Conservation (phyloP, 1,284 basidiomycete genomes). For the Kwoniella shivajii region DNA sequence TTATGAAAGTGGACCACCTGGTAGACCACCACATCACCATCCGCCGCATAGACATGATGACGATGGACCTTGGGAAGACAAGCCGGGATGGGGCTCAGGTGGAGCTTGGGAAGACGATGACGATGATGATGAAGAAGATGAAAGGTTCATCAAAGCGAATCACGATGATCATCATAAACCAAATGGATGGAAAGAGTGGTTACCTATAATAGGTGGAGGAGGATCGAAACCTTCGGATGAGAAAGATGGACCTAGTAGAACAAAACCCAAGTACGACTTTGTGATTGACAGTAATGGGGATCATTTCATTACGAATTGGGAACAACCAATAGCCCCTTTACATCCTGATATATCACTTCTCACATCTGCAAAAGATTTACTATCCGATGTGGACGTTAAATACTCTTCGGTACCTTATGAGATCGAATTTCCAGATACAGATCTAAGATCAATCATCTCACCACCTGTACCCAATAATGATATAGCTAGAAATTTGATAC, state of each 20-base stretch:
- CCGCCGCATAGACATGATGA: background rate
- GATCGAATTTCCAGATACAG: slow-evolving; percentile 30
- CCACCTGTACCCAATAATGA: slow-evolving; percentile 4
- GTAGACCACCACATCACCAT: background rate
- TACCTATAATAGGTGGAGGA: slow-evolving; percentile 6
- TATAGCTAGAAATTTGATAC: slow-evolving; percentile 7
- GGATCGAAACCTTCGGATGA: background rate
- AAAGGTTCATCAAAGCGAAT: background rate
- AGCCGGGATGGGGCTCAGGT: background rate
- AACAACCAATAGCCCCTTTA: slow-evolving; percentile 31
- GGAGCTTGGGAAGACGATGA: background rate
- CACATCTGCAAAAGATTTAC: slow-evolving; percentile 26
- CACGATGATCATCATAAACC: background rate
- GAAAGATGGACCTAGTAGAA: background rate
- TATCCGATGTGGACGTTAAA: slow-evolving; percentile 38
- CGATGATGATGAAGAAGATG: slow-evolving; percentile 6
- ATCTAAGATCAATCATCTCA: slow-evolving; percentile 36
- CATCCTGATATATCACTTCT: slow-evolving; percentile 38
- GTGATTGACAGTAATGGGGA: slow-evolving; percentile 39
- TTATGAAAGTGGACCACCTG: background rate
- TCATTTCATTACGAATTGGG: slow-evolving; percentile 26
- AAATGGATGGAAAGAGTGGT: slow-evolving; percentile 6
- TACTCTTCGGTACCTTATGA: slow-evolving; percentile 15
- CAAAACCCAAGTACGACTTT: slow-evolving; percentile 11
- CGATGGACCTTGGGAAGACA: background rate